phyloP scores from a whole-genome alignment of 768 basidiomycete genomes.

The Auricularia sp. region DNA sequence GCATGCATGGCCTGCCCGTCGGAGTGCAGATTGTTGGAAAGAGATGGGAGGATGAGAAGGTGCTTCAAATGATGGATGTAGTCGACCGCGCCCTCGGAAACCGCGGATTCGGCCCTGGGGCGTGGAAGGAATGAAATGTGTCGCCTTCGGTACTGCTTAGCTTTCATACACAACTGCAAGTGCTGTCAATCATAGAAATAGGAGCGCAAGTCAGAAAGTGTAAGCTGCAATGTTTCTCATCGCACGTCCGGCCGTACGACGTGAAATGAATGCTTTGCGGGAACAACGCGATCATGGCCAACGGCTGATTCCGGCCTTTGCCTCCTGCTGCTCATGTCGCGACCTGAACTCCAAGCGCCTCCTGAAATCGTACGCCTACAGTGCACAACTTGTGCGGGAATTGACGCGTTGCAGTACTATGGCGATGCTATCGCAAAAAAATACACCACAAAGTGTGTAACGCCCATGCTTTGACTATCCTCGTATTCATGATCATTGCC shows the following conservation, averaged over 20 bases:
- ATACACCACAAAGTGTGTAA: slow-evolving; percentile 82
- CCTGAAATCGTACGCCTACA: slow-evolving; percentile 69
- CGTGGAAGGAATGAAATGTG: slow-evolving; percentile 19
- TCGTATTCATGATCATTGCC: neutral
- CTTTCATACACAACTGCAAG: no score
- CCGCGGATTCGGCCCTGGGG: slow-evolving; percentile 45
- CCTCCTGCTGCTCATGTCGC: slow-evolving; percentile 43
- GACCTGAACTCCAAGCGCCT: slow-evolving; percentile 81
- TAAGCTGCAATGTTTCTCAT: no score
- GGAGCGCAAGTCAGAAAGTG: no score
- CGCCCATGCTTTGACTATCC: no score
- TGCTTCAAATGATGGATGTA: slow-evolving; percentile 68
- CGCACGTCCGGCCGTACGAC: no score
- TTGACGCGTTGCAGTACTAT: slow-evolving; percentile 61
- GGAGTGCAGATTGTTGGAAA: slow-evolving; percentile 71
- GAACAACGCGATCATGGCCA: no score
- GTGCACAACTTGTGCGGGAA: neutral
- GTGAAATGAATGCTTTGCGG: no score
- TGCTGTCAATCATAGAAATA: no score
- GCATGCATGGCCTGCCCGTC: slow-evolving; percentile 70
- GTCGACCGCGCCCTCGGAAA: slow-evolving; percentile 58
- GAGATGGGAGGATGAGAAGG: slow-evolving; percentile 78
- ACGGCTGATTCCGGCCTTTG: no score
- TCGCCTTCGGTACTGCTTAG: no score
- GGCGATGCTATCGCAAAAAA: slow-evolving; percentile 91